Base-by-base conservation (phyloP, 208 protist genomes). In the Herpetomonas tarakana region DNA sequence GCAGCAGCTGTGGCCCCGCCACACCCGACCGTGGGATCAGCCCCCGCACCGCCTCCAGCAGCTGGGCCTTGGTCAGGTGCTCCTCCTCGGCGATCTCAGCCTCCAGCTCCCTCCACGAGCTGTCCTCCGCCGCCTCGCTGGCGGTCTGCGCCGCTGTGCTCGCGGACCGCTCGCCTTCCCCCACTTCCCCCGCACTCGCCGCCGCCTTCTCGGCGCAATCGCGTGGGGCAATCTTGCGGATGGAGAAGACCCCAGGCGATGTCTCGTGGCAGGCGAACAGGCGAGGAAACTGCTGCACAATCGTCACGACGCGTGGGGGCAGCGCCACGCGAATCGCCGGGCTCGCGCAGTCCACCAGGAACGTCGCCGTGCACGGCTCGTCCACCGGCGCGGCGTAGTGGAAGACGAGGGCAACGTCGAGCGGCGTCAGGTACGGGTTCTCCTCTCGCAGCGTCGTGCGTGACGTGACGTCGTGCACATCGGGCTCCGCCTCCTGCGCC, bases 201-300 rank as follows among this genome's bases (percentile, higher is more conserved):
- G 35, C 41, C 38, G 29, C 29, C 26, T 27, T 57, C 24, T 3
- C 26, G 46, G 25, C 44, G 29, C 9, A n/a, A 56, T 28, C 18
- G n/a, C 27, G 19, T 41, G 19, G 28, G 29, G 18, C 38, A 52
- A 89, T 50, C 63, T 91, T 92, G 29, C 74, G 76, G 31, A 92
- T 77, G 3, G 73, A 71, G 52, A 81, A 91, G 19, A 87, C 82
- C 18, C 88, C 88, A 0, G 88, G 88, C 18, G 80, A 65, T 30
- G 78, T 87, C 60, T 94, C 84, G 21, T 66, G 75, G 72, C 83
- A 92, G 1, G 81, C 70, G 50, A 94, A 94, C 22, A 86, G 53
- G 39, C 76, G 66, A 0, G 88, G 88, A 61, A 89, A 92, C 35
- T 68, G 64, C 58, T 91, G 82, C 28, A 91, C 47, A 26, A 94